phyloP scores from a whole-genome alignment of 192 early-diverging fungal genomes.

The Coemansia sp. region DNA sequence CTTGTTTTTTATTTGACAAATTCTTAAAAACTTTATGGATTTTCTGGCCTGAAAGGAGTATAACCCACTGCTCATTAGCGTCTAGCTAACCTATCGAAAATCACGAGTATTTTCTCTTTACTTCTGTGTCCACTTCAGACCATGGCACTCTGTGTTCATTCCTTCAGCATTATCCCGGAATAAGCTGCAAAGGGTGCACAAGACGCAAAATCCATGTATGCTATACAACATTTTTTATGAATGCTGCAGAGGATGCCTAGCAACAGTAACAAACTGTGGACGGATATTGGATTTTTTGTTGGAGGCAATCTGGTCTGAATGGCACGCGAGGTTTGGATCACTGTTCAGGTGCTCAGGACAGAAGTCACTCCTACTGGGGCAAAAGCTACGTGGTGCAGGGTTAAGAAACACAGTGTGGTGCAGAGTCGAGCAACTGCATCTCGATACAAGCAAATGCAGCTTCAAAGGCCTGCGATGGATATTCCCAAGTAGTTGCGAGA shows the following conservation, averaged over 20 bases:
- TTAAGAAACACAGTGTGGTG: constrained; percentile 8
- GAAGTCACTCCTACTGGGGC: background rate
- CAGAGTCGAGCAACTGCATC: background rate
- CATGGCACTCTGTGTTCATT: too few relatives aligned
- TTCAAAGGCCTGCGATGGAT: background rate
- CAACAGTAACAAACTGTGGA: background rate
- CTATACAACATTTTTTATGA: too few relatives aligned
- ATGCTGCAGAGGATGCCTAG: too few relatives aligned
- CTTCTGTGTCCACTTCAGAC: too few relatives aligned
- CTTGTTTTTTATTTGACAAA: too few relatives aligned
- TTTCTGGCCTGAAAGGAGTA: too few relatives aligned
- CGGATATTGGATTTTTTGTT: background rate
- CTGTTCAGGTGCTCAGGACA: background rate
- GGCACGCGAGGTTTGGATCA: constrained; percentile 11
- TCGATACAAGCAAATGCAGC: background rate
- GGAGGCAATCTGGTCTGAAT: background rate
- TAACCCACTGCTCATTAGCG: too few relatives aligned
- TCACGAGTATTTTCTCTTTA: too few relatives aligned
- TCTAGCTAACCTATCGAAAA: too few relatives aligned
- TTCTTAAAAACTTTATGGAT: too few relatives aligned
- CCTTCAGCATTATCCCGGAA: background rate
- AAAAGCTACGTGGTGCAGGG: background rate
- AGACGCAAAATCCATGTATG: background rate
- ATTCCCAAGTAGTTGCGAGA: background rate
- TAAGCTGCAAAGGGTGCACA: background rate